Percentiles rank a stretch among this genome's conserved stretches.
These are phyloP conservation scores for Cladosporium sp. DNA, from an alignment of 2,329 filamentous ascomycete genomes.

Conservation along the genomic window DNA sequence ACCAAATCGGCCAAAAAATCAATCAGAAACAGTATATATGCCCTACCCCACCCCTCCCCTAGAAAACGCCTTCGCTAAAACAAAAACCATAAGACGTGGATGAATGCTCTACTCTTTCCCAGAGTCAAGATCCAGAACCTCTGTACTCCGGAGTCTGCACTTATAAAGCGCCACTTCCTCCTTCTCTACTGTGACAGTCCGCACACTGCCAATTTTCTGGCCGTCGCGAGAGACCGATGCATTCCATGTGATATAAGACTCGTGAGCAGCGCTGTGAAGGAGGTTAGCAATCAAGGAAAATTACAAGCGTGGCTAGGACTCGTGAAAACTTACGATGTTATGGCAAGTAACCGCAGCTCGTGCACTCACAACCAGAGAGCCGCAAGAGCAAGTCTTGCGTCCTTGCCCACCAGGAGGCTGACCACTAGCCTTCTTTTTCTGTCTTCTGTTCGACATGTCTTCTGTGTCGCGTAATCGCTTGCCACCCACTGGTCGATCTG, in stretches of 20 bases:
- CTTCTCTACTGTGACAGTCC: constrained; percentile 12
- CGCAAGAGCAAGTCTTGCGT: constrained; percentile 16
- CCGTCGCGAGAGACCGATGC: constrained; percentile 20
- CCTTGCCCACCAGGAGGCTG: not conserved
- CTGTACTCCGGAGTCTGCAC: no score
- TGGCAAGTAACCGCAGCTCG: constrained; percentile 20
- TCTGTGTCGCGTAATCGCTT: no score
- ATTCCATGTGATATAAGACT: constrained; percentile 23
- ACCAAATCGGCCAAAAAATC: not conserved
- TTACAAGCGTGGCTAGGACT: not conserved
- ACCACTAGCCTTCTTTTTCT: no score
- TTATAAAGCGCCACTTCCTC: no score
- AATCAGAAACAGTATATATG: not conserved
- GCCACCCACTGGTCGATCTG: not conserved
- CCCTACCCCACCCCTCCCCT: constrained; percentile 19
- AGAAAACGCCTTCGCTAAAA: constrained; percentile 5
- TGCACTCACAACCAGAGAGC: constrained; percentile 9
- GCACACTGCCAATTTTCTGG: constrained; percentile 19
- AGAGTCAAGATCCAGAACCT: no score
- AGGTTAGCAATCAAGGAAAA: not conserved
- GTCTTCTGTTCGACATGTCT: no score
- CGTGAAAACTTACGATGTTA: constrained; percentile 18
- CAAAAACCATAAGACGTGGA: not conserved
- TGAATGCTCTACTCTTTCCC: not conserved
- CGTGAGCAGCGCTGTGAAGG: constrained; percentile 15